Conservation (phyloP, 1,139 yeast genomes). For the Sugiyamaella xylanicola region DNA sequence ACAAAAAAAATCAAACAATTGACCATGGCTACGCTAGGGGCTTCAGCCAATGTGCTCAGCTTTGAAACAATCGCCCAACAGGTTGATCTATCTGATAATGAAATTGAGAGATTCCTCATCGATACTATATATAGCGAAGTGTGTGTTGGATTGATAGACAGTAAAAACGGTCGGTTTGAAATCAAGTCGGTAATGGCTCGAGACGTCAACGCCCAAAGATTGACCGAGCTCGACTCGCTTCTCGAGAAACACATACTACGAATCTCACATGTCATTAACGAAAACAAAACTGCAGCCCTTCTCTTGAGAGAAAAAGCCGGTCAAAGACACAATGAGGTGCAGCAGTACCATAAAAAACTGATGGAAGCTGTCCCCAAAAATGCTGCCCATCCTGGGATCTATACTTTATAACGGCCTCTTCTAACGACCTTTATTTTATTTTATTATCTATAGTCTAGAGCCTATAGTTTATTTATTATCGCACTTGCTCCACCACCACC, state of each 20-base stretch:
- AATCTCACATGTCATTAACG: conserved; percentile 2
- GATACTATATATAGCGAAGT: conserved; percentile 34
- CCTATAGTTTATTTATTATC: background rate
- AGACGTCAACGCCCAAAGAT: conserved; percentile 27
- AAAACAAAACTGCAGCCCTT: background rate
- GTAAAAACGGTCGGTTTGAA: conserved; percentile 29
- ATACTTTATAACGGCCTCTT: too few species aligned
- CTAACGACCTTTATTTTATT: too few species aligned
- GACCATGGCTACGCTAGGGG: conserved; percentile 29
- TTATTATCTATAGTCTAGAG: background rate
- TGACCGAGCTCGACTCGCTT: conserved; percentile 25
- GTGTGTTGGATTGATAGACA: conserved; percentile 34
- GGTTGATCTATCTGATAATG: conserved; percentile 22
- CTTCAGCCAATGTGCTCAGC: conserved; percentile 22
- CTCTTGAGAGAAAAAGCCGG: conserved; percentile 12
- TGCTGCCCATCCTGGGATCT: background rate
- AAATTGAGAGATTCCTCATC: conserved; percentile 34
- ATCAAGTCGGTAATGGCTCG: conserved; percentile 31
- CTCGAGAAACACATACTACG: conserved; percentile 18
- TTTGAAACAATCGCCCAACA: conserved; percentile 23
- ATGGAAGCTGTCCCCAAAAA: background rate
- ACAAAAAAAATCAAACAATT: conserved; percentile 30
- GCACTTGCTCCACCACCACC: background rate
- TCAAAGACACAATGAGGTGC: conserved; percentile 1
- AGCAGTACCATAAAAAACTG: conserved; percentile 1